Percentiles rank a stretch among this genome's conserved stretches.
Conservation (phyloP, 2,329 filamentous ascomycete genomes). For the Cladosporium phlei region DNA sequence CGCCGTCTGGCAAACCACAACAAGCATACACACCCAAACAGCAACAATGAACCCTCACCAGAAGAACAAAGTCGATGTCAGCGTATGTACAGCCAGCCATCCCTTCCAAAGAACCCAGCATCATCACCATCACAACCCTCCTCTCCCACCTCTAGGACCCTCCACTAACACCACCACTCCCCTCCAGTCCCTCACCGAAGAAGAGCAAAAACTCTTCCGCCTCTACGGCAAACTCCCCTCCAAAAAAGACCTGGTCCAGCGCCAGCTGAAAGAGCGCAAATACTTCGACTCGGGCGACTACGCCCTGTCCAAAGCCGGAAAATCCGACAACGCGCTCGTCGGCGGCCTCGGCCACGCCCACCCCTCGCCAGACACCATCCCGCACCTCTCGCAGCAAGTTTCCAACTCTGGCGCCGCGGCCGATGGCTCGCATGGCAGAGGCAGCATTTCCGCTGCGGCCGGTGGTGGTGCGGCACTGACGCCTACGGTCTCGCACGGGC, state of each 20-base stretch:
- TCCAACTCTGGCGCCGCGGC: slow-evolving; percentile 22
- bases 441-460: slow-evolving; percentile 13
- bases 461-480: slow-evolving; percentile 25
- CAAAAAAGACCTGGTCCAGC: slow-evolving; percentile 93
- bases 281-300: slow-evolving; percentile 96
- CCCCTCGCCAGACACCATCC: slow-evolving; percentile 53
- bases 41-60: slow-evolving; percentile 82
- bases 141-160: slow-evolving; percentile 1
- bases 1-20: neutral
- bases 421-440: slow-evolving; percentile 14
- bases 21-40: neutral
- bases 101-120: slow-evolving; percentile 8
- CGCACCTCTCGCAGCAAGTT: slow-evolving; percentile 31
- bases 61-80: slow-evolving; percentile 97
- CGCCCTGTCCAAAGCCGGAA: slow-evolving; percentile 91
- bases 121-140: neutral
- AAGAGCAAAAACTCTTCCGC: slow-evolving; percentile 94
- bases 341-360: slow-evolving; percentile 93
- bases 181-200: slow-evolving; percentile 75
- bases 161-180: neutral
- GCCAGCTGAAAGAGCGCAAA: slow-evolving; percentile 98
- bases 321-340: slow-evolving; percentile 72
- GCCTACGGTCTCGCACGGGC: slow-evolving; percentile 46
- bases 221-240: slow-evolving; percentile 97
- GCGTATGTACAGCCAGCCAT: slow-evolving; percentile 57